A percentile compares a stretch with the other conserved stretches of the same genome.
phyloP scores from a whole-genome alignment of 2,329 filamentous ascomycete species.

The Aspergillus sp. region DNA sequence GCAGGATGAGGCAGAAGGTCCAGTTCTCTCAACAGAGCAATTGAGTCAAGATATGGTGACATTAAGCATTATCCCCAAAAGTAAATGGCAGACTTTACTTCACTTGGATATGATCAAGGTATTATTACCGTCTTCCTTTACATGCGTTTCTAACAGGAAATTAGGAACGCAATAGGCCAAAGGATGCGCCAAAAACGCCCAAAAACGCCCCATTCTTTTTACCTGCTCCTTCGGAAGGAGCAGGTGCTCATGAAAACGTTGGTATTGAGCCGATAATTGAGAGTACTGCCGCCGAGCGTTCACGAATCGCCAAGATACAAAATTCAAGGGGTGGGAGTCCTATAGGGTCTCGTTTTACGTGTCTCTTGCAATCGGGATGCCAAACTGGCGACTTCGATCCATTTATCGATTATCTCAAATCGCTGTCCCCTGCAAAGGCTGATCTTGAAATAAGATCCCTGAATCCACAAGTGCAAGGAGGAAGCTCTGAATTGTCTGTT shows the following conservation, averaged over 20 bases:
- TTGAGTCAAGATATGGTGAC: constrained; percentile 80
- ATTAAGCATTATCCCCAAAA: constrained; percentile 81
- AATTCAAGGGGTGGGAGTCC: constrained; percentile 34
- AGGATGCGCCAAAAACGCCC: constrained; percentile 82
- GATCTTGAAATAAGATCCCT: constrained; percentile 89
- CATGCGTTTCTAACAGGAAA: constrained; percentile 9
- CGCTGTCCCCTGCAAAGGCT: constrained; percentile 75
- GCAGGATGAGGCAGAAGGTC: constrained; percentile 46
- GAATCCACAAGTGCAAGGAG: constrained; percentile 37
- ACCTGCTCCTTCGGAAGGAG: constrained; percentile 40
- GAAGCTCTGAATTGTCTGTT: constrained; percentile 64
- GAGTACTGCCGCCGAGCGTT: constrained; percentile 47
- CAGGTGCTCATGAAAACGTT: constrained; percentile 19
- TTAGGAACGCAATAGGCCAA: constrained; percentile 86
- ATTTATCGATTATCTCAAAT: constrained; percentile 75
- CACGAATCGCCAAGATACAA: constrained; percentile 66
- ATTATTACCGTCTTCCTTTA: constrained; percentile 5
- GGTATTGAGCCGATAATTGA: constrained; percentile 25
- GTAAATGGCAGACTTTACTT: constrained; percentile 88
- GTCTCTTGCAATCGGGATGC: constrained; percentile 42
- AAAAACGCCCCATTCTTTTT: constrained; percentile 97
- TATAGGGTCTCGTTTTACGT: constrained; percentile 39
- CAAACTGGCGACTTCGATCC: constrained; percentile 57
- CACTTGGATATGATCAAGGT: constrained; percentile 81
- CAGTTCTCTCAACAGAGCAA: constrained; percentile 63